phyloP scores from a whole-genome alignment of 305 asterid species.

The Rubia balearica region DNA sequence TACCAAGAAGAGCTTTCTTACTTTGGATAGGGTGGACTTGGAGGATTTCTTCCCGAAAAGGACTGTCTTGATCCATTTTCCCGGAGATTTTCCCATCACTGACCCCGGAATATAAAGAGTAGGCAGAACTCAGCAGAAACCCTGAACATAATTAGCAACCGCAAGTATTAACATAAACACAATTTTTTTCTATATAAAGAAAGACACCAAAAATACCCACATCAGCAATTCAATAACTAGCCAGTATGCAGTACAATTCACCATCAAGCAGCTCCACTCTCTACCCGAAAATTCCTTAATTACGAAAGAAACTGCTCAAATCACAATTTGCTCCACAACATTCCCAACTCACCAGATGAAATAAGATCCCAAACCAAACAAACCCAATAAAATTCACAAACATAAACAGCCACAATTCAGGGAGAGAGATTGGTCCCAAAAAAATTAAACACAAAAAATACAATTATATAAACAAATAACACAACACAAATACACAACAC shows the following conservation, averaged over 20 bases:
- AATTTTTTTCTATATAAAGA: neutral
- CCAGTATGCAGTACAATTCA: neutral
- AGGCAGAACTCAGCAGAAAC: constrained; percentile 23
- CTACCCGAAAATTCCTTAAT: neutral
- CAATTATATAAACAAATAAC: too few species aligned
- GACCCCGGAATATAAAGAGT: constrained; percentile 24
- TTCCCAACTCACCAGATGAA: neutral
- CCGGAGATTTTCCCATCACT: constrained; percentile 94
- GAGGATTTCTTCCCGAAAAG: constrained; percentile 90
- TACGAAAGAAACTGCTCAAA: neutral
- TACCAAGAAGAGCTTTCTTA: constrained; percentile 27
- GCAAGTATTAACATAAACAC: neutral
- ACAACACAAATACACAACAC: too few species aligned
- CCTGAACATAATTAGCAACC: constrained; percentile 29
- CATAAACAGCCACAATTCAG: constrained; percentile 16
- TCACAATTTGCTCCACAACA: neutral
- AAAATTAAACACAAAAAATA: too few species aligned
- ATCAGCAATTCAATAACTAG: neutral
- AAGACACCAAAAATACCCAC: neutral
- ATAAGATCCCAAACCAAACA: neutral
- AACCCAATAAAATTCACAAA: constrained; percentile 3
- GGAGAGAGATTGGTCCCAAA: too few species aligned
- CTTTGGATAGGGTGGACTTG: constrained; percentile 65
- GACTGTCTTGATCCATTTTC: constrained; percentile 84
- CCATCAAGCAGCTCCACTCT: neutral